Evolutionary conservation across 768 basidiomycete genomes (phyloP), one percentile per base, ranked within the genome.

Genomic region (Termitomyces sp.): DNA sequence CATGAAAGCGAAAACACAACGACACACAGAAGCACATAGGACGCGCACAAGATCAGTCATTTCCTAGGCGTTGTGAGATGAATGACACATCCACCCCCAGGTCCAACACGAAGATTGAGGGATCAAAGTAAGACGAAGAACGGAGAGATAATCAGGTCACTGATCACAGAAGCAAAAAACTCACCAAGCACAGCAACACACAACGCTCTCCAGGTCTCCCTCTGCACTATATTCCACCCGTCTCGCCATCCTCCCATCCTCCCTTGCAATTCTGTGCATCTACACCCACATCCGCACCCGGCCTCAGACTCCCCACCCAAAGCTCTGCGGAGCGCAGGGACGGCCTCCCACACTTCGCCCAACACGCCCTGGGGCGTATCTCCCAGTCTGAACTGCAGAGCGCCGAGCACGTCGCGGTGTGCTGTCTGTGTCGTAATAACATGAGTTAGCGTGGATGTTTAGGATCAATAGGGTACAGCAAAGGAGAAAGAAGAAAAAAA

Each of bases 341-440:
- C 71, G 7, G 82, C 82, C 32, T 67, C 58, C 83, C 83, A 86
- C 1, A 88, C 64, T 59, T 88, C 85, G 55, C 83, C 80, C 59
- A 88, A 62, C 26, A 86, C 67, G 0, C 79, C 79, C 36, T 84
- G 83, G 14, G 83, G 85, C 8, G 77, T 77, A 38, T 75, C 77
- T 0, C 83, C 83, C 2, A 88, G 68, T 23, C 69, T 66, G 68
- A 79, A 87, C 14, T 69, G 66, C 36, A 87, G 71, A 0, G 78
- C 72, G 0, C 67, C 67, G 16, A 88, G 70, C 33, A 88, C 67
- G 49, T 86, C 82, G n/a, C 82, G 79, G 60, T 88, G 86, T 4
- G 82, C 77, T 47, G 70, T 71, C 86, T 87, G 58, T 35, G 55
- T 20, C 18, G 32, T 1, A 12, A 12, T n/a, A 6, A 12, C 2